These are phyloP conservation scores for Monilinia polystroma DNA, from an alignment of 2,329 filamentous ascomycete genomes.

Conservation along the genomic window DNA sequence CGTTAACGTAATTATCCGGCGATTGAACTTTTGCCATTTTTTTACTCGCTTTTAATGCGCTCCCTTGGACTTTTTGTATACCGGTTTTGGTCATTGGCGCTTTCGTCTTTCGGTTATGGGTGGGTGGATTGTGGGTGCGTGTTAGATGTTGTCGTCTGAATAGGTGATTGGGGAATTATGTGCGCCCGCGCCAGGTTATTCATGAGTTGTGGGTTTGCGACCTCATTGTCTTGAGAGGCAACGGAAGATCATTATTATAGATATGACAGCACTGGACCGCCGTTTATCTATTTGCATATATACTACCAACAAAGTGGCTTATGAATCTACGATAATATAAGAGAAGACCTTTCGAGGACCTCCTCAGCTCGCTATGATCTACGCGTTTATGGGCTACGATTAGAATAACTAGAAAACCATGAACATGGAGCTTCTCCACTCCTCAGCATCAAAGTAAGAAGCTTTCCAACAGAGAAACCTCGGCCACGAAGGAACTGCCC, in stretches of 20 bases:
- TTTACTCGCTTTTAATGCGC: background rate
- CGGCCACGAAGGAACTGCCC: too few species aligned
- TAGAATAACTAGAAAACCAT: background rate
- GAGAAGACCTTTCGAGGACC: too few species aligned
- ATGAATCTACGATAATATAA: too few species aligned
- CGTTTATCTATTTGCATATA: background rate
- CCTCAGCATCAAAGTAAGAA: background rate
- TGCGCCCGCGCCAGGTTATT: background rate
- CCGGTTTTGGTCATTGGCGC: background rate
- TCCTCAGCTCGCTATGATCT: too few species aligned
- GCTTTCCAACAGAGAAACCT: background rate
- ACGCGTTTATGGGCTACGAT: too few species aligned
- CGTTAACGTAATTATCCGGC: conserved; percentile 3
- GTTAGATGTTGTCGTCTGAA: background rate
- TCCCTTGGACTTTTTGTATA: background rate
- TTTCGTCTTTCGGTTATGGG: background rate
- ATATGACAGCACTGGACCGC: background rate
- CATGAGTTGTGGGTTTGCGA: background rate
- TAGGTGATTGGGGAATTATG: background rate
- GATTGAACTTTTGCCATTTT: conserved; percentile 5
- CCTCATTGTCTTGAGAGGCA: background rate
- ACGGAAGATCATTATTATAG: background rate
- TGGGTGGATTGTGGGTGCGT: background rate
- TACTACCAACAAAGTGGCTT: too few species aligned
- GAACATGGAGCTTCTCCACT: background rate